Conservation (phyloP, 441 rosid species). For the Syzygium malaccense region DNA sequence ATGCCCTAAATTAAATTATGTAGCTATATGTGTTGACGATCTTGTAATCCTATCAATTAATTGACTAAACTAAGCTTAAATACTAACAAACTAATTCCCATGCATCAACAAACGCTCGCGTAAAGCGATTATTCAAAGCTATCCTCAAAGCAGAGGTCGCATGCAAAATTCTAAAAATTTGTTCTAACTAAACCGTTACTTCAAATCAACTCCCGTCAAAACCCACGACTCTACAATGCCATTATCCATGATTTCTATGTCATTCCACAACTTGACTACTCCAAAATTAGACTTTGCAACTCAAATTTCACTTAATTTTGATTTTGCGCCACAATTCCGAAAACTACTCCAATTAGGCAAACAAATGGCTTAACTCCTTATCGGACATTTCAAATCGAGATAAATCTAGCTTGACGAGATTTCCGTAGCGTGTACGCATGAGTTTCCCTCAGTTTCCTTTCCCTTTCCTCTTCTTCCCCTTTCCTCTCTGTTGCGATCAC, state of each 20-base stretch:
- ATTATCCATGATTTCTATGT: neutral
- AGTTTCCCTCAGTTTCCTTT: neutral
- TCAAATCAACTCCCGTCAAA: neutral
- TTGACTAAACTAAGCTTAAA: neutral
- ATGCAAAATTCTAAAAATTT: no score
- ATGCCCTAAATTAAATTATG: no score
- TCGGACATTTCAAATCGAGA: neutral
- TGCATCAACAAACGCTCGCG: accelerated
- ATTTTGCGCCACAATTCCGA: neutral
- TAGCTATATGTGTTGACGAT: no score
- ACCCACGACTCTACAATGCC: neutral
- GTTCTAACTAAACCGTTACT: neutral
- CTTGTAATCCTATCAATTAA: no score
- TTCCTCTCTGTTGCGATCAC: neutral
- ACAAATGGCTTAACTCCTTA: neutral
- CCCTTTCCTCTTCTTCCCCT: neutral
- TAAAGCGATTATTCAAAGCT: neutral
- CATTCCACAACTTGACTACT: neutral
- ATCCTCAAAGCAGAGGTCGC: accelerated
- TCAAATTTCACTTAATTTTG: neutral
- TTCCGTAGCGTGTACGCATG: neutral
- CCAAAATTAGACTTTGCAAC: neutral
- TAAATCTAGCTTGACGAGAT: no score
- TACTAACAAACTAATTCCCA: neutral
- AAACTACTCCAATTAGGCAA: neutral